Evolutionary conservation across 805 yeast species (phyloP), one percentile per base, ranked within the genome.

Genomic region (Kockiozyma suomiensis): DNA sequence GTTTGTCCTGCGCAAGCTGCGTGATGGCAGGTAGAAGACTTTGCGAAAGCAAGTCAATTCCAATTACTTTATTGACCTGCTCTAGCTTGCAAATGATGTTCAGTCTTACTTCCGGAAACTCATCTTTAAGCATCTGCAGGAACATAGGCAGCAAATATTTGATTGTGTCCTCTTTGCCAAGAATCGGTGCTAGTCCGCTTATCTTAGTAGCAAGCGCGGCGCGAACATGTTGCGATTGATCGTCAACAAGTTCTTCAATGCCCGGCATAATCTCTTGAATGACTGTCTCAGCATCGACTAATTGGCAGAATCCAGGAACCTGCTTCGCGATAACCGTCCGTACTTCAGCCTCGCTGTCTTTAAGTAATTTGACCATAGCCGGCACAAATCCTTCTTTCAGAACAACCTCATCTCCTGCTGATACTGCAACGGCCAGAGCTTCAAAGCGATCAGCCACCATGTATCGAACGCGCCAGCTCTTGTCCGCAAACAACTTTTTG

Each of bases 391-490:
- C 80, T 17, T 74, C 67, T 69, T 86, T 78, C 66, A 76, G 77
- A 12, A 56, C 54, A n/a, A 37, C 8, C 61, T 72, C 69, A 58
- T 83, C 78, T 65, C 85, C 86, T 32, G 79, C 76, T 41, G 81
- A 83, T 51, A 82, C 79, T 62, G 80, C 78, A 67, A 79, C 78
- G 1, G 96, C 90, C 61, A 94, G 81, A 64, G 79, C 78, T 68
- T 86, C 89, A 71, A 91, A 92, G 69, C 91, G 82, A 73, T 93
- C 97, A n/a, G 97, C 97, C 35, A 96, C 96, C 86, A 94, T 91
- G 76, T 93, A 94, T 70, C 99, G 86, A 58, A 94, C 98, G 75
- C 99, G 85, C 99, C 99, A 94, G 70, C 96, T 87, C 75, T 89
- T 90, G 76, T 94, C 99, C 65, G 81, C 82, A 59, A 90, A 86